phyloP scores from a whole-genome alignment of 2,329 filamentous ascomycete species.

The Penicillium paneum region DNA sequence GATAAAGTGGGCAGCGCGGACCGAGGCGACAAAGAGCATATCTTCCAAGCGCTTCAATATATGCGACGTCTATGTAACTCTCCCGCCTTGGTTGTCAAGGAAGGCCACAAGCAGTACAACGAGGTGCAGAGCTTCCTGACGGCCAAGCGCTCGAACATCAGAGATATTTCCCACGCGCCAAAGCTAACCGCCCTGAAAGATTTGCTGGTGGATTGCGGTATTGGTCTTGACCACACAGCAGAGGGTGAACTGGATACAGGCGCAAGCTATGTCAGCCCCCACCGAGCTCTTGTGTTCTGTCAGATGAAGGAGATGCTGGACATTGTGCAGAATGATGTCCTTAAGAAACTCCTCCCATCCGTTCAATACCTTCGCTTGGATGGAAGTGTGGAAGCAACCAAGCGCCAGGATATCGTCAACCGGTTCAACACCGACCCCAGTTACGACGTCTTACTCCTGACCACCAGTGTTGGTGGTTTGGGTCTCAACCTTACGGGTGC shows the following conservation, averaged over 20 bases:
- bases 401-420: slow-evolving; percentile 96
- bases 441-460: slow-evolving; percentile 89
- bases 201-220: slow-evolving; percentile 95
- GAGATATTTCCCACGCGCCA: slow-evolving; percentile 83
- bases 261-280: slow-evolving; percentile 83
- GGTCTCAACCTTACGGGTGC: slow-evolving; percentile 94
- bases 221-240: slow-evolving; percentile 66
- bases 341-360: slow-evolving; percentile 84
- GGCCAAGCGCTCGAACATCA: slow-evolving; percentile 74
- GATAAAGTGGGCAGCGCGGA: slow-evolving; percentile 80
- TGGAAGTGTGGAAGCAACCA: slow-evolving; percentile 85
- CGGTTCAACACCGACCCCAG: slow-evolving; percentile 97
- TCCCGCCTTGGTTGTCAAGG: slow-evolving; percentile 92
- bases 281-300: slow-evolving; percentile 94
- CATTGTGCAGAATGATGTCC: slow-evolving; percentile 92
- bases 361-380: slow-evolving; percentile 94
- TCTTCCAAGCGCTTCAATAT: slow-evolving; percentile 98
- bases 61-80: slow-evolving; percentile 99
- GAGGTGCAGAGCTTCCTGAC: slow-evolving; percentile 78
- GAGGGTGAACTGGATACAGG: slow-evolving; percentile 57
- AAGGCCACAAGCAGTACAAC: slow-evolving; percentile 84
- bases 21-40: slow-evolving; percentile 94
- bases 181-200: slow-evolving; percentile 89
- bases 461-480: slow-evolving; percentile 90
- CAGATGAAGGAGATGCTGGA: slow-evolving; percentile 99